These are phyloP conservation scores for Solanum clarkiae DNA, from an alignment of 257 asterid species.

Conservation along the genomic window DNA sequence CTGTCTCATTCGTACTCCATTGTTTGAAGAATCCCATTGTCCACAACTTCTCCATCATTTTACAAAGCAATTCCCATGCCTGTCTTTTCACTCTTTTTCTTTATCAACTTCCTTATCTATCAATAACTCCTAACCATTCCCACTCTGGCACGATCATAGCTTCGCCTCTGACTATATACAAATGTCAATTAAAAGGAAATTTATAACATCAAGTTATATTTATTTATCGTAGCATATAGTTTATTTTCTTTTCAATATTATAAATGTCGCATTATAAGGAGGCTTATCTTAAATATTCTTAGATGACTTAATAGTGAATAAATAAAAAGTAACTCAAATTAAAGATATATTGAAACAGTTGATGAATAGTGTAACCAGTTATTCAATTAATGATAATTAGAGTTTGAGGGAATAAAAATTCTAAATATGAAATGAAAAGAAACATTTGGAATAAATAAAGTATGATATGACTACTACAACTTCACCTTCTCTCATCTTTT, in stretches of 20 bases:
- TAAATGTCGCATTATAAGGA: too few relatives aligned
- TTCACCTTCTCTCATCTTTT: not conserved
- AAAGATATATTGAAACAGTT: too few relatives aligned
- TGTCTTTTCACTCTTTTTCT: not conserved
- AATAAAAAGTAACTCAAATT: not conserved
- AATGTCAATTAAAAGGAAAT: not conserved
- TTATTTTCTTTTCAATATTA: not conserved
- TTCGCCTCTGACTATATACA: not conserved
- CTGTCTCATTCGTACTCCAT: not conserved
- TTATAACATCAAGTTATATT: not conserved
- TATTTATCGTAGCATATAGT: not conserved
- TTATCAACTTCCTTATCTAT: not conserved
- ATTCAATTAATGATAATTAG: not conserved
- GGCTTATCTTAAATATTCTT: too few relatives aligned
- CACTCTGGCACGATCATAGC: too few relatives aligned
- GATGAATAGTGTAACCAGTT: not conserved
- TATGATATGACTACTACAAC: not conserved
- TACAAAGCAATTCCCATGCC: not conserved
- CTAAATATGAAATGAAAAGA: not conserved
- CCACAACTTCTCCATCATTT: not conserved
- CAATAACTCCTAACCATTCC: not conserved
- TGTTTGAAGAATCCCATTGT: not conserved
- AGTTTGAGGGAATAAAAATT: not conserved
- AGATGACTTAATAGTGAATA: not conserved
- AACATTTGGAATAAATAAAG: not conserved